Base-by-base conservation (phyloP, 106 monocot species). In the Vanilla planifolia region DNA sequence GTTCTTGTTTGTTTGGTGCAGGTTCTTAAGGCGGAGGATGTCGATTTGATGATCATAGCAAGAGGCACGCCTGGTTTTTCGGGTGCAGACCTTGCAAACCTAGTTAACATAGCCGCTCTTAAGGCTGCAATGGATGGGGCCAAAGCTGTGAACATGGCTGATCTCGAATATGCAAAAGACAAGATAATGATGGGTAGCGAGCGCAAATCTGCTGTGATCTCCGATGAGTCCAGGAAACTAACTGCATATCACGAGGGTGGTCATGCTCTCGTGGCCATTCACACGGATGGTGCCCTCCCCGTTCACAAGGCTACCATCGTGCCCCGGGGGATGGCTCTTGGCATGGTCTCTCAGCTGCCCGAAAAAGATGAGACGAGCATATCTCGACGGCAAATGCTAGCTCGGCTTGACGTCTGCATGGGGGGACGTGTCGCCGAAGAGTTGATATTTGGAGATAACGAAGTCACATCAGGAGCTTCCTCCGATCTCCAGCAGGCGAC, bases 101-200 rank as follows among this genome's bases (percentile, higher is more conserved):
- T 98, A 41, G 82, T 98, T 11, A 98, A 98, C 61, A 71, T 98
- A 35, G 98, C 88, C 23, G 98, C 98, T 15, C 75, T 98, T 17
- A 98, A 98, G 67, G 98, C 92, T 27, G 98, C 98, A 1, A 98
- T 98, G 98, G 98, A 98, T 73, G 98, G 92, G 9, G 84, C 98
- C 13, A 98, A 92, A 61, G 84, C 92, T 30, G 98, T 98, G 51
- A 82, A 35, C 48, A 88, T 92, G 92, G 71, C 36, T 29, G 98
- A 98, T 71, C 75, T 98, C 1, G 98, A 98, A 60, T 92, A 85
- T 59, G 98, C 98, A 0, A 98, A 98, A 57, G 98, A 98, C 75
- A 86, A 82, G 42, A 98, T 98, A 64, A 98, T 85, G 88, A 98
- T 98, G 98, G 98, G 98, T 45, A 98, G 88, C 24, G 98, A 98